Conservation (phyloP, 2,329 filamentous ascomycete species). For the Raffaelea arxii region DNA sequence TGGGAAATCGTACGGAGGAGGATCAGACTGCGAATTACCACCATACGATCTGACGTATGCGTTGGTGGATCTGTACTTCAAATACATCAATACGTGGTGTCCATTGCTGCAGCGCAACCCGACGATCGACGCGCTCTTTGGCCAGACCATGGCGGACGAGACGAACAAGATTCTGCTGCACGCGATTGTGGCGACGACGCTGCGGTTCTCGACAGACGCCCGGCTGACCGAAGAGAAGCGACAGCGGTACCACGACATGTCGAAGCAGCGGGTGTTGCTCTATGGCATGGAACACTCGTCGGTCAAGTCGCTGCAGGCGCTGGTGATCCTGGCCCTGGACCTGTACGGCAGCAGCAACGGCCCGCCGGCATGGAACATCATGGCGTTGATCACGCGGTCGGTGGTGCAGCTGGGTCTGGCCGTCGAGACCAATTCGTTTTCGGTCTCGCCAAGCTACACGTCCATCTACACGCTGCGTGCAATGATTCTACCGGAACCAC, state of each 20-base stretch:
- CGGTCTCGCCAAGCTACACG: constrained; percentile 66
- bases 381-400: constrained; percentile 79
- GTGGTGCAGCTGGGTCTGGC: constrained; percentile 82
- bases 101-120: constrained; percentile 81
- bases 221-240: constrained; percentile 65
- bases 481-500: constrained; percentile 73
- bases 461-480: constrained; percentile 86
- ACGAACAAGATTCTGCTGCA: constrained; percentile 75
- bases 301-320: constrained; percentile 75
- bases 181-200: constrained; percentile 78
- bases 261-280: constrained; percentile 77
- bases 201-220: constrained; percentile 72
- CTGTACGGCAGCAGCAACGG: constrained; percentile 81
- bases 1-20: constrained; percentile 32
- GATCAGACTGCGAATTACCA: constrained; percentile 57
- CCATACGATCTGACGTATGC: constrained; percentile 67
- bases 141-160: constrained; percentile 65
- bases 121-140: constrained; percentile 74
- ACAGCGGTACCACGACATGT: constrained; percentile 65
- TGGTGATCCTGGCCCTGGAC: constrained; percentile 80
- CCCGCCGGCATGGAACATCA: constrained; percentile 83
- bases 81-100: constrained; percentile 75
- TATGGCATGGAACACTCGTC: constrained; percentile 87
- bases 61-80: constrained; percentile 67
- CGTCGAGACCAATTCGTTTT: constrained; percentile 70